Evolutionary conservation across 2,329 filamentous ascomycete species (phyloP).

Genomic region (Neurospora sp.): DNA sequence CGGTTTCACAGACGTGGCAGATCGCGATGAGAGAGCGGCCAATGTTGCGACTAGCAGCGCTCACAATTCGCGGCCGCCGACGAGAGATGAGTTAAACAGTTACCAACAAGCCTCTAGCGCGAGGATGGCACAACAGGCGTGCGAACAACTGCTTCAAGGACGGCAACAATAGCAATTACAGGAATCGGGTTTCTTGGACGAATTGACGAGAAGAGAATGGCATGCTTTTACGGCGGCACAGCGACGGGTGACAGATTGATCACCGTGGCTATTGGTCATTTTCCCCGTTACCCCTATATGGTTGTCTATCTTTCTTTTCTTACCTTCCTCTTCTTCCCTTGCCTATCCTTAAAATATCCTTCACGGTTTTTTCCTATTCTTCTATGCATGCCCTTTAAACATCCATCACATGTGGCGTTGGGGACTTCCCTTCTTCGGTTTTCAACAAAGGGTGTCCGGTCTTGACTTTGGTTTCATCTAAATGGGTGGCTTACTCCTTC

Average conservation of each 20-base stretch:
- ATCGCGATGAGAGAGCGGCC: slow-evolving; percentile 6
- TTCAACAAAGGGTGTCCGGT: background rate
- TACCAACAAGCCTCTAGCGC: slow-evolving; percentile 21
- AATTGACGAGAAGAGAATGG: background rate
- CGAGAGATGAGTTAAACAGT: slow-evolving; percentile 6
- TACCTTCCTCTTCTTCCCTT: background rate
- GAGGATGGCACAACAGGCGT: slow-evolving; percentile 28
- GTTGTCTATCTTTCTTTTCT: background rate
- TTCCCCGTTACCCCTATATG: background rate
- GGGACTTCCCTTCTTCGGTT: background rate
- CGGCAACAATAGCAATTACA: slow-evolving; percentile 14
- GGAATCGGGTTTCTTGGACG: background rate
- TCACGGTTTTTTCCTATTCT: background rate
- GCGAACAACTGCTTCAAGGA: slow-evolving; percentile 22
- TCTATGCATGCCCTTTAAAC: background rate
- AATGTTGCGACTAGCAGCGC: slow-evolving; percentile 2
- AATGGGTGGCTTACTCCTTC: background rate
- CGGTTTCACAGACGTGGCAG: slow-evolving; percentile 13
- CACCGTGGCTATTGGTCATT: background rate
- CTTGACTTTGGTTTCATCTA: background rate
- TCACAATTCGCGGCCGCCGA: slow-evolving; percentile 2
- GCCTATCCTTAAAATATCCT: background rate
- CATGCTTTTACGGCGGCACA: background rate
- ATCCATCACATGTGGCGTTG: background rate
- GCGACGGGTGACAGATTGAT: background rate